Evolutionary conservation across 768 basidiomycete species (phyloP), one percentile per base, ranked within the genome.

Genomic region (Tricholoma hemisulphureum): DNA sequence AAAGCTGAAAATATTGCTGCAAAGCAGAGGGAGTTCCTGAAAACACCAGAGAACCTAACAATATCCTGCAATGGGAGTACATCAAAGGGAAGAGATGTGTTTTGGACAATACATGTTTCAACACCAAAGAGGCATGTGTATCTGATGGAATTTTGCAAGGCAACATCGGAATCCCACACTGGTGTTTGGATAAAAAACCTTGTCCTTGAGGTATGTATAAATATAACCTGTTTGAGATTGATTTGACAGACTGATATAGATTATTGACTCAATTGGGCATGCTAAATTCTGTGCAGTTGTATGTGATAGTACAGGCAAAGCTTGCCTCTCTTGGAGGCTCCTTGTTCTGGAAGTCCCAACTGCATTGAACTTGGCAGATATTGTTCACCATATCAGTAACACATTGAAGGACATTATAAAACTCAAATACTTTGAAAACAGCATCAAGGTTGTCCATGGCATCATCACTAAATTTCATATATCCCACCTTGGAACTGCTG

Each of bases 81-180:
- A n/a, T 67, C 63, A 6, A 63, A 56, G 26, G 63, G 61, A 4
- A 61, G 52, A 6, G 64, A 72, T 20, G 61, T 67, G 5, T 66
- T 69, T 34, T 72, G 71, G 58, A 70, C 71, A 6, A 41, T 72
- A 24, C 73, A 74, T 54, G 61, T 73, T 48, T 72, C 70, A 18
- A 71, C 68, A 4, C 57, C 60, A 39, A 64, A 64, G 3, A 31
- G 64, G 10, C 62, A 63, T n/a, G 66, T 67, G 13, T 74, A 64
- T 53, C 61, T 73, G 37, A 58, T 71, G 43, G 66, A 61, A 16
- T 66, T 68, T 2, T 51, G 62, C 23, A 68, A 72, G 54, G 67
- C 61, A 37, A 67, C 68, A 4, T 46, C 46, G 23, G 67, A 65
- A 34, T 65, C 65, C 14, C 70, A 73, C 62, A 70, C 69, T 6